A percentile compares a stretch with the other conserved stretches of the same genome.
Evolutionary conservation across 768 basidiomycete species (phyloP).

Genomic region (Phaffia australis): DNA sequence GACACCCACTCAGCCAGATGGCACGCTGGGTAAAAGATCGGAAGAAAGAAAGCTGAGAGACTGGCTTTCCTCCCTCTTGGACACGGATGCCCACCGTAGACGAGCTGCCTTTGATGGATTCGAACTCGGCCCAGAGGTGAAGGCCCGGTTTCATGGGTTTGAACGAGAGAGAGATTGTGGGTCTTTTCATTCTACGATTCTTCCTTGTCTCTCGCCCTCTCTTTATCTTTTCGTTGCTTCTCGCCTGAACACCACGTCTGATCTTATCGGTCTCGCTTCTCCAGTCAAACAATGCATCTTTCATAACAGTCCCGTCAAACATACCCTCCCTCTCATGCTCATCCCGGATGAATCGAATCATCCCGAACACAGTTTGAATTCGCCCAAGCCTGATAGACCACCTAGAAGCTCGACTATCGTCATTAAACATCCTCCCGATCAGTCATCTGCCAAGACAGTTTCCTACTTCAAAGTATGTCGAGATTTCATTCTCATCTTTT

Average conservation of each 20-base stretch:
- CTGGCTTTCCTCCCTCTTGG: slow-evolving; percentile 36
- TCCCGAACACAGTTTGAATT: slow-evolving; percentile 4
- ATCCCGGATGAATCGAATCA: slow-evolving; percentile 6
- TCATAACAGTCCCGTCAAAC: slow-evolving; percentile 35
- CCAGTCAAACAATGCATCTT: slow-evolving; percentile 41
- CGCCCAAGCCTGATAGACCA: not conserved
- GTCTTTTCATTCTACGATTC: not conserved
- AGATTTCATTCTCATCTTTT: not conserved
- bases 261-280: not conserved
- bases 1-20: slow-evolving; percentile 9
- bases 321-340: slow-evolving; percentile 34
- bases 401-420: slow-evolving; percentile 7
- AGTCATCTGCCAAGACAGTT: slow-evolving; percentile 30
- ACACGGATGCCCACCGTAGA: slow-evolving; percentile 37
- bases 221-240: not conserved
- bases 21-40: slow-evolving; percentile 27
- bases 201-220: not conserved
- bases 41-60: slow-evolving; percentile 33
- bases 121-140: slow-evolving; percentile 30
- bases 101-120: slow-evolving; percentile 36
- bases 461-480: slow-evolving; percentile 32
- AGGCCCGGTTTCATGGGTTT: slow-evolving; percentile 2
- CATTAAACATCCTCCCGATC: slow-evolving; percentile 30
- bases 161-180: slow-evolving; percentile 23
- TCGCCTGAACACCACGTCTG: not conserved